Conservation (phyloP, 2,329 filamentous ascomycete species). For the Dactylonectria estremocensis region DNA sequence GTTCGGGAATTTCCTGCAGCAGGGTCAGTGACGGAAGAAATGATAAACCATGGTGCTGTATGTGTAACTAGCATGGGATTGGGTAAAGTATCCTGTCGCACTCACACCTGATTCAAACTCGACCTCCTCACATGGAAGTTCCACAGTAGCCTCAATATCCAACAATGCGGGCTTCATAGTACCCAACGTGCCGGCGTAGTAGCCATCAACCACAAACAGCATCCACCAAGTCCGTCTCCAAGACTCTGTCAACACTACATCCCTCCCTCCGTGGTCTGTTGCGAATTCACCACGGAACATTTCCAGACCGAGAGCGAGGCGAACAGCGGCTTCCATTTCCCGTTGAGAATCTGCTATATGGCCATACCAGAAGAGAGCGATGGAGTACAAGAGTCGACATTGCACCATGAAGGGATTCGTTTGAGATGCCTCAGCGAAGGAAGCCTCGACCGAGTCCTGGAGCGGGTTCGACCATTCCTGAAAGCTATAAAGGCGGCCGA, state of each 20-base stretch:
- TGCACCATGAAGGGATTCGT: slow-evolving; percentile 54
- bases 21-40: accelerated
- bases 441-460: slow-evolving; percentile 20
- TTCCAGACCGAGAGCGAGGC: slow-evolving; percentile 71
- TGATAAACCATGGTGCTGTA: accelerated
- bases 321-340: slow-evolving; percentile 64
- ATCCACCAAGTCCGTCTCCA: slow-evolving; percentile 82
- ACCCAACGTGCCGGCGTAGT: slow-evolving; percentile 52
- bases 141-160: slow-evolving; percentile 67
- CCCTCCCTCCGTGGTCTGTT: slow-evolving; percentile 60
- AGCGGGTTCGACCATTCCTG: slow-evolving; percentile 34
- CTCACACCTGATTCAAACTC: slow-evolving; percentile 64
- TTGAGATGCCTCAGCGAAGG: slow-evolving; percentile 12
- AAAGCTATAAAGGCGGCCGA: slow-evolving; percentile 53
- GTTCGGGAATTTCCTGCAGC: slow-evolving; percentile 26
- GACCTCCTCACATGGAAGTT: slow-evolving; percentile 75
- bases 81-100: background rate
- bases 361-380: slow-evolving; percentile 54
- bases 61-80: accelerated
- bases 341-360: slow-evolving; percentile 43
- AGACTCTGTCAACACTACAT: slow-evolving; percentile 68
- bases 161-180: slow-evolving; percentile 46
- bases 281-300: slow-evolving; percentile 73
- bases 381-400: slow-evolving; percentile 54
- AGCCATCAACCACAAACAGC: slow-evolving; percentile 73